These are phyloP conservation scores for Fusarium gaditjirri DNA, from an alignment of 2,329 filamentous ascomycete genomes.

Conservation along the genomic window DNA sequence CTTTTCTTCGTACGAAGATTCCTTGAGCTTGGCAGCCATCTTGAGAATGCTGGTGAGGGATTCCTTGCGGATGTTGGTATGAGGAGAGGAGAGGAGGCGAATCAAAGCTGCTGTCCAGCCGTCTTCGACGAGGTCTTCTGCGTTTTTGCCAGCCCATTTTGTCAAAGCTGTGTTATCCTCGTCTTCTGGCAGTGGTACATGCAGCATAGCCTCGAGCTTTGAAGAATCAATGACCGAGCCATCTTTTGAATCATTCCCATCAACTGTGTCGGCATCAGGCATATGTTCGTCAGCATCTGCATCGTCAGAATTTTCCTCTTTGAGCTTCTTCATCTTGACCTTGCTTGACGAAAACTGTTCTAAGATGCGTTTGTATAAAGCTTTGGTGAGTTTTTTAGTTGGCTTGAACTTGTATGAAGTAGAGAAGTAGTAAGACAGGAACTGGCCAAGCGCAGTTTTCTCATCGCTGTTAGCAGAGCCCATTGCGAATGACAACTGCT, in stretches of 20 bases:
- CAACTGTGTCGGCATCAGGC: constrained; percentile 19
- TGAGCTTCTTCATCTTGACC: constrained; percentile 41
- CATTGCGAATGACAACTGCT: constrained; percentile 80
- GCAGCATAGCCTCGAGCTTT: constrained; percentile 64
- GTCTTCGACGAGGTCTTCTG: constrained; percentile 83
- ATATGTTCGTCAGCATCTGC: constrained; percentile 35
- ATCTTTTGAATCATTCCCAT: constrained; percentile 2
- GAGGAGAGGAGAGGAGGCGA: constrained; percentile 78
- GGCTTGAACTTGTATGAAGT: constrained; percentile 64
- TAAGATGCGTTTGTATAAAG: constrained; percentile 47
- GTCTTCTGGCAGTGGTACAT: constrained; percentile 57
- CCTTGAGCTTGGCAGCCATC: constrained; percentile 70
- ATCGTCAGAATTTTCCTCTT: constrained; percentile 16
- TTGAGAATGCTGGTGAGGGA: constrained; percentile 76
- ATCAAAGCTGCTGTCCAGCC: constrained; percentile 77
- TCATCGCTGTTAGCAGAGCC: constrained; percentile 59
- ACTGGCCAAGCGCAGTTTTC: constrained; percentile 62
- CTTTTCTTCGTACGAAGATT: constrained; percentile 78
- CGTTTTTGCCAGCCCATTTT: constrained; percentile 79
- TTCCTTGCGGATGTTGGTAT: constrained; percentile 81
- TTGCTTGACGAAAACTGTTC: constrained; percentile 46
- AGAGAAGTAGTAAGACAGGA: constrained; percentile 68
- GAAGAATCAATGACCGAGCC: constrained; percentile 48
- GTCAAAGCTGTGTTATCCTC: constrained; percentile 64
- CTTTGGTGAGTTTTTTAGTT: constrained; percentile 40